These are phyloP conservation scores for Dactylellina cionopaga DNA, from an alignment of 2,329 filamentous ascomycete genomes.

Conservation along the genomic window DNA sequence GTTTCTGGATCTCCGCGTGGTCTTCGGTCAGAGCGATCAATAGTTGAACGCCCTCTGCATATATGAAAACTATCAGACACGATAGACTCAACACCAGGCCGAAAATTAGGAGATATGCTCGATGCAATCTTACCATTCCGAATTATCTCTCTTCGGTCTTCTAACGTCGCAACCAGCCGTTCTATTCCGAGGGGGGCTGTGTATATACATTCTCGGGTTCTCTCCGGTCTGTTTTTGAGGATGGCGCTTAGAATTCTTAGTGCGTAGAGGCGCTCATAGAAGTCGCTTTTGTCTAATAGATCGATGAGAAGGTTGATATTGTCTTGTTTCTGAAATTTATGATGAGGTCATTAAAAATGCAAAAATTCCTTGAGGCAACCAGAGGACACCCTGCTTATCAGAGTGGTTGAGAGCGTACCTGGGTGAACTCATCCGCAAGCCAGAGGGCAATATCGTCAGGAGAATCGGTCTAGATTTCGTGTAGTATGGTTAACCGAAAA, in stretches of 20 bases:
- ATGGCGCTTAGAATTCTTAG: conserved; percentile 90
- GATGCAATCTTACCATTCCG: conserved; percentile 70
- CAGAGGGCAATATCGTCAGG: conserved; percentile 95
- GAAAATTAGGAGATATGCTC: background rate
- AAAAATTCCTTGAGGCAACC: no score
- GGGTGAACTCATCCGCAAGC: conserved; percentile 97
- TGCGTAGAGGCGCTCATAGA: conserved; percentile 90
- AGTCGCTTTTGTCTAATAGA: conserved; percentile 85
- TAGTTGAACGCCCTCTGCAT: conserved; percentile 78
- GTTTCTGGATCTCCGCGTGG: conserved; percentile 88
- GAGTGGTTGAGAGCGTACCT: conserved; percentile 64
- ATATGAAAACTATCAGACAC: conserved; percentile 52
- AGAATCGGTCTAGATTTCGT: conserved; percentile 75
- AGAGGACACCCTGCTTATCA: background rate
- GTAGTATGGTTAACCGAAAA: background rate
- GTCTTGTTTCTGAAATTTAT: conserved; percentile 80
- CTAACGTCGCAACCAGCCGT: conserved; percentile 81
- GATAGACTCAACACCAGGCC: conserved; percentile 34
- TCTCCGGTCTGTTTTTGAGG: conserved; percentile 82
- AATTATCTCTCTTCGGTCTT: conserved; percentile 85
- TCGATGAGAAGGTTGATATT: conserved; percentile 91
- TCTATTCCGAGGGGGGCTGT: conserved; percentile 88
- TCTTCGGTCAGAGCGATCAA: conserved; percentile 87
- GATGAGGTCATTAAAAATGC: no score
- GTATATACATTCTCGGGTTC: conserved; percentile 93